phyloP scores from a whole-genome alignment of 345 rosid species.

The Arabidopsis arenosa region DNA sequence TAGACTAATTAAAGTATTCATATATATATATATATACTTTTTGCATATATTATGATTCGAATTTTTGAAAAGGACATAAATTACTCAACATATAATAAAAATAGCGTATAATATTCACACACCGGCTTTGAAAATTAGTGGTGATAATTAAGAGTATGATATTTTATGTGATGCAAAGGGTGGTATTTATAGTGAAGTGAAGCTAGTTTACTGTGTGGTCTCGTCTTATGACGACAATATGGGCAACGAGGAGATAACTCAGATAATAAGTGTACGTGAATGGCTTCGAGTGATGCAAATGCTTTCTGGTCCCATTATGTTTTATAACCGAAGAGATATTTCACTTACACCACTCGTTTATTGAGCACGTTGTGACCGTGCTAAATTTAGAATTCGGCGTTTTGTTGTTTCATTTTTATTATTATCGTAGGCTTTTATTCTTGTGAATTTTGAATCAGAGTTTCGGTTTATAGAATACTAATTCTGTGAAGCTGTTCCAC shows the following conservation, averaged over 20 bases:
- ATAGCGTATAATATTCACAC: too few species aligned
- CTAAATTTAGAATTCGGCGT: not conserved
- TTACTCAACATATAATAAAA: too few species aligned
- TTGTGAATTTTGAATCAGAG: not conserved
- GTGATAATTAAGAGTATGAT: too few species aligned
- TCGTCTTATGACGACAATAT: too few species aligned
- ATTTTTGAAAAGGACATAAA: too few species aligned
- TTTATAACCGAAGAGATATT: not conserved
- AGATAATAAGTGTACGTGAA: not conserved
- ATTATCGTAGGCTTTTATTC: not conserved
- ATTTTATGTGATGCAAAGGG: too few species aligned
- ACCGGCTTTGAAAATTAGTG: too few species aligned
- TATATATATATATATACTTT: too few species aligned
- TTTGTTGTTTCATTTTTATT: not conserved
- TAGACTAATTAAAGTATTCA: too few species aligned
- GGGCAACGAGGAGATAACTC: not conserved
- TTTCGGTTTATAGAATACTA: not conserved
- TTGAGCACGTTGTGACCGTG: conserved; percentile 19
- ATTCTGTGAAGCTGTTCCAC: not conserved
- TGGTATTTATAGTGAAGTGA: too few species aligned
- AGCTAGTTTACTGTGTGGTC: too few species aligned
- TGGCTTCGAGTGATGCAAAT: conserved; percentile 4
- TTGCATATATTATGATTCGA: too few species aligned
- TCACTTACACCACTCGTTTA: conserved; percentile 26
- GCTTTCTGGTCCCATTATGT: not conserved